Percentiles rank a stretch among this genome's conserved stretches.
Conservation (phyloP, 257 asterid species). For the Catharanthus roseus region DNA sequence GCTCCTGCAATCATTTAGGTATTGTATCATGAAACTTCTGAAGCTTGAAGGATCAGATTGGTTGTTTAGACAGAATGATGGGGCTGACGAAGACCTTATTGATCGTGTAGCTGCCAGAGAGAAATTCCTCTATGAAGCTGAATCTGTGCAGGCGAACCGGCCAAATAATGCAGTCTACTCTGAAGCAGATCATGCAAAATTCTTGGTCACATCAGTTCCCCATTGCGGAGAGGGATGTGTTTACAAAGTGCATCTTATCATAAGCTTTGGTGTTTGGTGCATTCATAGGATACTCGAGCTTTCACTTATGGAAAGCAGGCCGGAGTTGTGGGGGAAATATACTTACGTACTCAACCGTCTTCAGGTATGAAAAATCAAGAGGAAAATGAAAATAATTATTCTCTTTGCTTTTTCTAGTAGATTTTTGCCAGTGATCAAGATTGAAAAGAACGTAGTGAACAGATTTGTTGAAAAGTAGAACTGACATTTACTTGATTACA, state of each 20-base stretch:
- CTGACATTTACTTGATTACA: not conserved
- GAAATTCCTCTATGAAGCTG: constrained; percentile 62
- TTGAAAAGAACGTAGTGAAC: not conserved
- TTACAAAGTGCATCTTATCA: constrained; percentile 65
- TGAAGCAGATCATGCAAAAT: constrained; percentile 52
- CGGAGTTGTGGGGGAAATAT: constrained; percentile 98
- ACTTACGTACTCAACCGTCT: constrained; percentile 91
- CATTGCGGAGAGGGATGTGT: constrained; percentile 97
- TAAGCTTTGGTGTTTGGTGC: constrained; percentile 98
- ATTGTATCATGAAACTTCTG: constrained; percentile 61
- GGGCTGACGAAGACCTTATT: constrained; percentile 92
- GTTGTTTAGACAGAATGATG: constrained; percentile 84
- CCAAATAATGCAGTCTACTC: constrained; percentile 17
- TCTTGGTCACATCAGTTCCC: constrained; percentile 54
- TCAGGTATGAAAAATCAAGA: constrained; percentile 47
- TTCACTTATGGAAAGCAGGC: constrained; percentile 93
- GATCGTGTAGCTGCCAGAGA: constrained; percentile 91
- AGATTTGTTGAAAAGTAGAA: not conserved
- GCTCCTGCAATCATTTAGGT: constrained; percentile 82
- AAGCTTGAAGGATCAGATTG: constrained; percentile 93
- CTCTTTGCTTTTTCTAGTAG: not conserved
- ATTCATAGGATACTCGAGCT: constrained; percentile 91
- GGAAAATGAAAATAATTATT: not conserved
- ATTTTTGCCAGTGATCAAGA: not conserved
- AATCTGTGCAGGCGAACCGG: constrained; percentile 33